Evolutionary conservation across 2,329 filamentous ascomycete genomes (phyloP), one percentile per base, ranked within the genome.

Genomic region (Fusarium udum): DNA sequence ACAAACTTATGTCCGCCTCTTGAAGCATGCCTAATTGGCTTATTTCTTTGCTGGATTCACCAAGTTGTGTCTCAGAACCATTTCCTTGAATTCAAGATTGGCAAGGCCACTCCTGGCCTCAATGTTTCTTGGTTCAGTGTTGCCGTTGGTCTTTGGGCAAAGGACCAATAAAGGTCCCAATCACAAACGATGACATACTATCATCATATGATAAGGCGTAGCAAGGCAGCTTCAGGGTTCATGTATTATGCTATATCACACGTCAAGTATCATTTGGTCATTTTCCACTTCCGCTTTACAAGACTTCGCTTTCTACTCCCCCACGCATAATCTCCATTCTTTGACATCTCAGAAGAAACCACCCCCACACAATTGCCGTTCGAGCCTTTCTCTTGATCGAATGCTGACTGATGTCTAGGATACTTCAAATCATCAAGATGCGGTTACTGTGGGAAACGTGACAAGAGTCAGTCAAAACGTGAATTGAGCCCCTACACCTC

Each of bases 361-460:
- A 55, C 74, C 77, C 75, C 72, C 77, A 78, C 72, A 62, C 72
- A 56, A 57, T 60, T 69, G 48, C 63, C 48, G 58, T 61, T 64
- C 42, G 26, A 42, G 51, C 60, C 48, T 61, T 51, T 68, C 43
- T 24, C 45, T 65, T 64, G 53, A 70, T 57, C 56, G 46, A 61
- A 64, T 58, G 60, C 75, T 77, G 67, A 76, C 73, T 48, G 32
- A 63, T 36, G 39, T 55, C 57, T 63, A 89, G 87, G 87, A 46
- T 89, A 89, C 77, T 85, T 83, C 68, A 86, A 84, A 65, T 87
- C 87, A 40, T 83, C 85, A 49, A 85, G 81, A 74, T 89, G 87
- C 77, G 87, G 87, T 59, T 89, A 89, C 77, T 89, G 87, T 79
- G 84, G 84, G 72, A 79, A 82, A 57, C 80, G 79, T 77, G 83